Percentiles rank a stretch among this genome's conserved stretches.
phyloP scores from a whole-genome alignment of 441 rosid species.

The Metrosideros polymorpha region DNA sequence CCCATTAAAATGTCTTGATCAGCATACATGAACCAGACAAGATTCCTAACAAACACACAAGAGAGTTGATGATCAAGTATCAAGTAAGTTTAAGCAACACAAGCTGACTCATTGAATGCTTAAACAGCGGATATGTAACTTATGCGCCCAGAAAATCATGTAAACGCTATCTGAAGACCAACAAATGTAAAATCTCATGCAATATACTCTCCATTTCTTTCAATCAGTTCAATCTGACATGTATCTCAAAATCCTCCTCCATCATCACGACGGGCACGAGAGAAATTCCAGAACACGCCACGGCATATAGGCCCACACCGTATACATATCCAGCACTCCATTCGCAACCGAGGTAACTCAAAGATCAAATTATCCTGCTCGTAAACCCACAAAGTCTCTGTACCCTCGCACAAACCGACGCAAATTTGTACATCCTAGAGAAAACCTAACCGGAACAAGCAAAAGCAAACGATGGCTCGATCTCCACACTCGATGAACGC shows the following conservation, averaged over 20 bases:
- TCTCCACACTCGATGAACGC: background rate
- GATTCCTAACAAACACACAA: background rate
- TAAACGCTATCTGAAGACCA: fast-evolving
- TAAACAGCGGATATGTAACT: fast-evolving
- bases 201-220: background rate
- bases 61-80: background rate
- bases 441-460: background rate
- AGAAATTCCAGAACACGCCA: background rate
- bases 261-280: background rate
- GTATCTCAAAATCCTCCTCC: background rate
- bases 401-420: background rate
- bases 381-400: background rate
- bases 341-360: background rate
- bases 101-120: fast-evolving
- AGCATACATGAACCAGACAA: background rate
- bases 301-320: background rate
- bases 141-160: background rate
- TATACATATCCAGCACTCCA: background rate
- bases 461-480: background rate
- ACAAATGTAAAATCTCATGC: background rate
- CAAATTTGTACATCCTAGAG: background rate
- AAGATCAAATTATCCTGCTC: background rate
- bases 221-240: background rate
- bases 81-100: background rate
- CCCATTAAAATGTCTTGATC: background rate